Evolutionary conservation across 768 basidiomycete species (phyloP).

Genomic region (Dioszegia aurantiaca): DNA sequence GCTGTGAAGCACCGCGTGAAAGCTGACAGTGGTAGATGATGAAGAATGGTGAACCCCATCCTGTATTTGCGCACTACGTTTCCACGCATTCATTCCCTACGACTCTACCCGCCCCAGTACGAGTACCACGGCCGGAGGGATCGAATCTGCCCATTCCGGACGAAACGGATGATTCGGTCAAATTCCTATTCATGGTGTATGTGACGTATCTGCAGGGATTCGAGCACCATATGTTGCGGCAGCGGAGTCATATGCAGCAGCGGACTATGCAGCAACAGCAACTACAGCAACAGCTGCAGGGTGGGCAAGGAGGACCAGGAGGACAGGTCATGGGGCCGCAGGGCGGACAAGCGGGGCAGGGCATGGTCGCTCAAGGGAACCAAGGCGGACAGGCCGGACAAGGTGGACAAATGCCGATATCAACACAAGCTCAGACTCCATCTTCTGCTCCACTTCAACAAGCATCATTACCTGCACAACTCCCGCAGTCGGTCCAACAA

Average conservation of each 20-base stretch:
- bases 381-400: background rate
- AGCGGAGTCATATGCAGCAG: constrained; percentile 7
- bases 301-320: background rate
- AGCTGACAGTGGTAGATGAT: constrained; percentile 4
- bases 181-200: constrained; percentile 32
- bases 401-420: background rate
- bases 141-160: constrained; percentile 13
- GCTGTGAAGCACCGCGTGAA: background rate
- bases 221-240: constrained; percentile 31
- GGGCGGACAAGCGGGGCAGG: constrained; percentile 7
- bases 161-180: constrained; percentile 29
- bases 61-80: background rate
- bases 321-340: background rate
- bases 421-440: no score
- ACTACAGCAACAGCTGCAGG: constrained; percentile 5
- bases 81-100: constrained; percentile 19
- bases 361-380: background rate
- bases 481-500: background rate
- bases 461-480: no score
- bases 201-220: constrained; percentile 34
- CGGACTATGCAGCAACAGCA: background rate
- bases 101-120: constrained; percentile 27
- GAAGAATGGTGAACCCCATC: constrained; percentile 8
- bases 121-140: constrained; percentile 19
- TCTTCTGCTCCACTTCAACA: no score